phyloP scores from a whole-genome alignment of 2,329 filamentous ascomycete genomes.

The Verticillium albo-atrum region DNA sequence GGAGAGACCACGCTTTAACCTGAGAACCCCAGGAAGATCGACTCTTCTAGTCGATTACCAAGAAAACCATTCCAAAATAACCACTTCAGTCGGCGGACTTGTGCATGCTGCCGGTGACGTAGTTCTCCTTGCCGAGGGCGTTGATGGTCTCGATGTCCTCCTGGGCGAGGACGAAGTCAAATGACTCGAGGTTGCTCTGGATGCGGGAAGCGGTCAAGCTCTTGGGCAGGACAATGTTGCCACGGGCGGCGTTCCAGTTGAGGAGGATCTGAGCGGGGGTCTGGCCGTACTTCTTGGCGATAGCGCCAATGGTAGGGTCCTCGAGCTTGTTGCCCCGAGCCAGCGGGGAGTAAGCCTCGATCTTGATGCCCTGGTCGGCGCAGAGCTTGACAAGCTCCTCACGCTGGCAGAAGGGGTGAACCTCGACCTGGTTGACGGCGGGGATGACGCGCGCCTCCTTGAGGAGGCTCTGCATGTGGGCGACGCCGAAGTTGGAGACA shows the following conservation, averaged over 20 bases:
- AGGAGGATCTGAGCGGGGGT: conserved; percentile 55
- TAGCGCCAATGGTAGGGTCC: conserved; percentile 47
- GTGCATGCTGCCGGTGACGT: conserved; percentile 30
- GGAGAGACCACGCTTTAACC: not conserved
- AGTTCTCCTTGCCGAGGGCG: conserved; percentile 16
- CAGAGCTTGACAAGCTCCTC: conserved; percentile 36
- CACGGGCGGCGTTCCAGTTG: conserved; percentile 52
- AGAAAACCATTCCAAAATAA: not conserved
- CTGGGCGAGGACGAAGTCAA: conserved; percentile 52
- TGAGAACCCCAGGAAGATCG: not conserved
- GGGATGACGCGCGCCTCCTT: conserved; percentile 40
- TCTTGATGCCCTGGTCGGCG: conserved; percentile 70
- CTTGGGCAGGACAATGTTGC: conserved; percentile 61
- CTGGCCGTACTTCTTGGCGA: conserved; percentile 51
- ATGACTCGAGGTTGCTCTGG: conserved; percentile 58
- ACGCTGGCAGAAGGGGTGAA: conserved; percentile 57
- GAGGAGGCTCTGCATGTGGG: conserved; percentile 28
- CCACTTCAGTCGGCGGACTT: conserved; percentile 29
- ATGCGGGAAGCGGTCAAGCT: conserved; percentile 56
- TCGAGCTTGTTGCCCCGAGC: conserved; percentile 37
- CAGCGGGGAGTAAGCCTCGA: conserved; percentile 22
- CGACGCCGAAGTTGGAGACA: conserved; percentile 27
- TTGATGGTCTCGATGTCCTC: conserved; percentile 41
- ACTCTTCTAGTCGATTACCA: not conserved
- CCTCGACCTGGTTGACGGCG: conserved; percentile 56